A percentile compares a stretch with the other conserved stretches of the same genome.
These are phyloP conservation scores for Trypanosoma rangeli DNA, from an alignment of 208 protist genomes.

Conservation along the genomic window DNA sequence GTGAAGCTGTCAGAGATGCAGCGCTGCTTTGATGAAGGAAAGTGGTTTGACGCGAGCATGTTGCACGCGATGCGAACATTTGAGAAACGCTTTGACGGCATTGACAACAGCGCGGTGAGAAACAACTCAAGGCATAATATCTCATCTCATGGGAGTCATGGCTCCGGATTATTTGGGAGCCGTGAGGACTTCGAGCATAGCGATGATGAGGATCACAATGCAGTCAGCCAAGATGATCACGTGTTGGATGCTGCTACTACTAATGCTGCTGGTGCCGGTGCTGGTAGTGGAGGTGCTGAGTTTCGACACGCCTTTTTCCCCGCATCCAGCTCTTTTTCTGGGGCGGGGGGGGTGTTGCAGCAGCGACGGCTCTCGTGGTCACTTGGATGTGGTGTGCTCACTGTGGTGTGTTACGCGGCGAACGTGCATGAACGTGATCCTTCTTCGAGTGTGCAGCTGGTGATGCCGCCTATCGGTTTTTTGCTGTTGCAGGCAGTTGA, in stretches of 20 bases:
- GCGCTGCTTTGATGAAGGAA: conserved; percentile 36
- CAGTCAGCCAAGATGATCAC: neutral
- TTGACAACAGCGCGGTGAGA: neutral
- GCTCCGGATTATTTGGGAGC: neutral
- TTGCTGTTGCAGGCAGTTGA: conserved; percentile 61
- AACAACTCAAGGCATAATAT: neutral
- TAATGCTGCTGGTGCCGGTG: too few species aligned
- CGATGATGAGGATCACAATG: conserved; percentile 12
- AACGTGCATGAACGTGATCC: neutral
- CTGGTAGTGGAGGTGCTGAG: neutral
- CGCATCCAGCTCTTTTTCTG: neutral
- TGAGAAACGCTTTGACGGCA: conserved; percentile 39
- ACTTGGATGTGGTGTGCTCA: conserved; percentile 9
- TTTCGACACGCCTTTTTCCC: neutral
- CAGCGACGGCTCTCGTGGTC: conserved; percentile 36
- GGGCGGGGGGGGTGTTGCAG: neutral
- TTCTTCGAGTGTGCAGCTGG: conserved; percentile 25
- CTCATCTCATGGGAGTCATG: neutral
- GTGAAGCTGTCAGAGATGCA: conserved; percentile 37
- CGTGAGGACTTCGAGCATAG: too few species aligned
- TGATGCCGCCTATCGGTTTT: conserved; percentile 48
- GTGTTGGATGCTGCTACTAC: neutral
- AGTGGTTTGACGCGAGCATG: conserved; percentile 46
- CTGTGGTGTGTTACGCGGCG: conserved; percentile 8
- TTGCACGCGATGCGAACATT: conserved; percentile 59